Conservation (phyloP, 768 basidiomycete species). For the Chiua virens region DNA sequence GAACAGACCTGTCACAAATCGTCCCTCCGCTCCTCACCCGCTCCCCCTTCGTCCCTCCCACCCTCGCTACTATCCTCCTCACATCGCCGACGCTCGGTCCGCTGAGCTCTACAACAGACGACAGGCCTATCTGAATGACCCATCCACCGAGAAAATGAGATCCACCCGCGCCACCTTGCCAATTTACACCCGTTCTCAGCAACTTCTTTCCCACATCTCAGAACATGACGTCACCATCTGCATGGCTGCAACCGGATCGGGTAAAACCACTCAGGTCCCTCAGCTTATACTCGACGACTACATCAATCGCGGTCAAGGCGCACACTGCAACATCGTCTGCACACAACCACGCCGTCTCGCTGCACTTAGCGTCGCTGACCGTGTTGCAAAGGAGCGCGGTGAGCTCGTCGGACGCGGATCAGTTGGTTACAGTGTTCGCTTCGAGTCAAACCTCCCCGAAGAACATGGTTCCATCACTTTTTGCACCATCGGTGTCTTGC, state of each 20-base stretch:
- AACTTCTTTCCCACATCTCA: slow-evolving; percentile 67
- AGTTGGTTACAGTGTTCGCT: slow-evolving; percentile 91
- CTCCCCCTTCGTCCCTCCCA: slow-evolving; percentile 13
- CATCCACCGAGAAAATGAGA: slow-evolving; percentile 65
- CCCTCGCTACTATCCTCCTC: slow-evolving; percentile 29
- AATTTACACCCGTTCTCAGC: slow-evolving; percentile 64
- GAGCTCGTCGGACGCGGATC: slow-evolving; percentile 62
- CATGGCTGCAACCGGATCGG: slow-evolving; percentile 89
- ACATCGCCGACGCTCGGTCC: slow-evolving; percentile 53
- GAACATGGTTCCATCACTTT: slow-evolving; percentile 86
- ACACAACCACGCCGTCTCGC: slow-evolving; percentile 92
- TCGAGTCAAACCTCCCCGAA: slow-evolving; percentile 78
- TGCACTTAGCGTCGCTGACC: slow-evolving; percentile 88
- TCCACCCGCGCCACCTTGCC: slow-evolving; percentile 67
- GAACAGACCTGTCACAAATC: slow-evolving; percentile 50
- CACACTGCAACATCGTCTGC: slow-evolving; percentile 85
- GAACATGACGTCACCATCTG: slow-evolving; percentile 84
- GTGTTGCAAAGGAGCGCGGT: slow-evolving; percentile 86
- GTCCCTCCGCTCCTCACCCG: slow-evolving; percentile 1
- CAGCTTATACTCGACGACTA: slow-evolving; percentile 87
- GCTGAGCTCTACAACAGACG: slow-evolving; percentile 51
- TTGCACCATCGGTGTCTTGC: slow-evolving; percentile 90
- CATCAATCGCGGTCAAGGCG: slow-evolving; percentile 76
- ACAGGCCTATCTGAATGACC: slow-evolving; percentile 59
- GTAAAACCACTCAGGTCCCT: slow-evolving; percentile 94